Evolutionary conservation across 805 yeast species (phyloP).

Genomic region (Maudiozyma saulgeensis): DNA sequence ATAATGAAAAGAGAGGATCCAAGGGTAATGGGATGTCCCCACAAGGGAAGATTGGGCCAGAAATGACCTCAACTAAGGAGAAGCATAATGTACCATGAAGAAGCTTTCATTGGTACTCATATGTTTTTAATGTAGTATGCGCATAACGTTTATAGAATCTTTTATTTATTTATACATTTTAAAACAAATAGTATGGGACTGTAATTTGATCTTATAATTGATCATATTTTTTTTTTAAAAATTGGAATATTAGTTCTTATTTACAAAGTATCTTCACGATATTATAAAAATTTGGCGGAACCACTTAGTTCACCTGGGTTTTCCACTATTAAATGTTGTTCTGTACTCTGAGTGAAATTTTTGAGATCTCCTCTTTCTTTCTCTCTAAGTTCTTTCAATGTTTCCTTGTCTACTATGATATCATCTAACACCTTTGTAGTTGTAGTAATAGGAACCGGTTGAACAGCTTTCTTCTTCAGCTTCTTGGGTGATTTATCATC

Average conservation of each 20-base stretch:
- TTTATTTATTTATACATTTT: not conserved
- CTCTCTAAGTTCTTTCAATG: slow-evolving; percentile 10
- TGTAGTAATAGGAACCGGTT: not conserved
- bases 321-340: slow-evolving; percentile 31
- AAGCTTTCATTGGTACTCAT: no score
- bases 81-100: no score
- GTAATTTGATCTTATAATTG: not conserved
- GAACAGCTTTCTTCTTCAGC: not conserved
- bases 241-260: not conserved
- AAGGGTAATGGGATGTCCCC: not conserved
- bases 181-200: not conserved
- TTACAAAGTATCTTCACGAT: not conserved
- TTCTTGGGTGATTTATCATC: not conserved
- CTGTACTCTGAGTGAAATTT: slow-evolving; percentile 26
- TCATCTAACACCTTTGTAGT: slow-evolving; percentile 5
- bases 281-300: slow-evolving; percentile 32
- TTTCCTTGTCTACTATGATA: slow-evolving; percentile 13
- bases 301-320: slow-evolving; percentile 33
- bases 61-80: no score
- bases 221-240: not conserved
- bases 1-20: not conserved
- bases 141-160: not conserved
- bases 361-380: slow-evolving; percentile 20
- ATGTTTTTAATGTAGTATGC: not conserved
- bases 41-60: no score